Evolutionary conservation across 192 early-diverging fungal genomes (phyloP), one percentile per base, ranked within the genome.

Genomic region (Powellomyces hirtus): DNA sequence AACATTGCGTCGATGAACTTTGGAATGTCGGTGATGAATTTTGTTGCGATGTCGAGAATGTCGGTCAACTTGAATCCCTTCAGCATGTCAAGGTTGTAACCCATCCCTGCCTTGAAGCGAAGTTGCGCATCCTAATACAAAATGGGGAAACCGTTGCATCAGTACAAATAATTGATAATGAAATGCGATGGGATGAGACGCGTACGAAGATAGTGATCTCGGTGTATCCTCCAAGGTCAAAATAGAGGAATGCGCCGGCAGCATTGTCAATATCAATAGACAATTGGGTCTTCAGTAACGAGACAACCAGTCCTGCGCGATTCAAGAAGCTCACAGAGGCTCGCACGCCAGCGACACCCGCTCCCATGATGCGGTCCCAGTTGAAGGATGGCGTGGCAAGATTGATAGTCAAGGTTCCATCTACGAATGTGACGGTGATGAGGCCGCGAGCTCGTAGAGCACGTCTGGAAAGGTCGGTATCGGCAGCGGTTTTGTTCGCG

Each of bases 31-130:
- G n/a, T n/a, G n/a, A n/a, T n/a, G n/a, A n/a, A n/a, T n/a, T n/a
- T n/a, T n/a, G n/a, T n/a, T 8, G 40, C 50, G 24, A 52, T 52
- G 50, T 52, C 24, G 50, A 24, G 10, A 24, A 63, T 38, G 44
- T 63, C 61, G 36, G 61, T 46, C 11, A 63, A 29, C 42, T 63
- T 63, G 44, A 63, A 63, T 16, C 29, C 44, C n/a, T 63, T 63
- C 0, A 63, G 27, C 61, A 63, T 63, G 44, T 63, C 61, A 13
- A 63, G 14, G 33, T 63, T 27, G 38, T 63, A 63, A n/a, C 61
- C 61, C 20, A 63, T 20, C 24, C n/a, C 24, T 14, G 61, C 61
- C 11, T 63, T 11, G 14, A 63, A 63, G 11, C 29, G 50, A 8
- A 63, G 24, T 18, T 45, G 20, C 18, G 34, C 27, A 14, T 38